phyloP scores from a whole-genome alignment of 371 early-diverging fungal genomes.

The Mortierella sp. region DNA sequence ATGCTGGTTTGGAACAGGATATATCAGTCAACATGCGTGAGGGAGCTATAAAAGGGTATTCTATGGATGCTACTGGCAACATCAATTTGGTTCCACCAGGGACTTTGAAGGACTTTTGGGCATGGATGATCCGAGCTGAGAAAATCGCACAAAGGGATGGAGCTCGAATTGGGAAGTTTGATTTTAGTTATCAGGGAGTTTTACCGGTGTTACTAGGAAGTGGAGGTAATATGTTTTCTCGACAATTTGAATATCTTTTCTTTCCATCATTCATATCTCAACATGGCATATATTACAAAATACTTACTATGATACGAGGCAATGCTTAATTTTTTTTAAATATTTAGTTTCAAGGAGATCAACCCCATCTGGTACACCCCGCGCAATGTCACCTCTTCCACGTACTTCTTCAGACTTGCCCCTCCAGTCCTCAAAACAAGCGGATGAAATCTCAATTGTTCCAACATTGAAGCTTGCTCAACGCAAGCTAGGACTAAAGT shows the following conservation, averaged over 20 bases:
- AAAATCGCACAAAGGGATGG: slow-evolving; percentile 64
- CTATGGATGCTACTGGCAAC: slow-evolving; percentile 73
- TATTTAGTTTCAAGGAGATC: slow-evolving; percentile 52
- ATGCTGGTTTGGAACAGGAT: slow-evolving; percentile 67
- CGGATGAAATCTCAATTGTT: slow-evolving; percentile 63
- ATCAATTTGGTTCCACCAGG: slow-evolving; percentile 31
- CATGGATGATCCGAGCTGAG: slow-evolving; percentile 79
- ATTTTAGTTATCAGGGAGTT: slow-evolving; percentile 82
- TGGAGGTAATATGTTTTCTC: slow-evolving; percentile 22
- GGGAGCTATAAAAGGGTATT: slow-evolving; percentile 79
- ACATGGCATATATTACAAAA: too few relatives aligned
- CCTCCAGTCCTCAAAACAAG: slow-evolving; percentile 35
- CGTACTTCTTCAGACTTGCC: slow-evolving; percentile 40
- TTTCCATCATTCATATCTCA: background rate
- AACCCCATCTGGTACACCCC: slow-evolving; percentile 61
- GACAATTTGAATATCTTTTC: background rate
- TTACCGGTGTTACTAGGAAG: slow-evolving; percentile 66
- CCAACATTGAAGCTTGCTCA: slow-evolving; percentile 67
- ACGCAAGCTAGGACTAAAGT: slow-evolving; percentile 74
- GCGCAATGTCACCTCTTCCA: slow-evolving; percentile 48
- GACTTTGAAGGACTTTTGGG: slow-evolving; percentile 74
- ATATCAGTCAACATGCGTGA: slow-evolving; percentile 84
- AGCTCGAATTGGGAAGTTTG: slow-evolving; percentile 65
- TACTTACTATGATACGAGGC: background rate
- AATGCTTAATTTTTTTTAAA: background rate